Evolutionary conservation across 768 basidiomycete genomes (phyloP), one percentile per base, ranked within the genome.

Genomic region (Boletus sensibilis): DNA sequence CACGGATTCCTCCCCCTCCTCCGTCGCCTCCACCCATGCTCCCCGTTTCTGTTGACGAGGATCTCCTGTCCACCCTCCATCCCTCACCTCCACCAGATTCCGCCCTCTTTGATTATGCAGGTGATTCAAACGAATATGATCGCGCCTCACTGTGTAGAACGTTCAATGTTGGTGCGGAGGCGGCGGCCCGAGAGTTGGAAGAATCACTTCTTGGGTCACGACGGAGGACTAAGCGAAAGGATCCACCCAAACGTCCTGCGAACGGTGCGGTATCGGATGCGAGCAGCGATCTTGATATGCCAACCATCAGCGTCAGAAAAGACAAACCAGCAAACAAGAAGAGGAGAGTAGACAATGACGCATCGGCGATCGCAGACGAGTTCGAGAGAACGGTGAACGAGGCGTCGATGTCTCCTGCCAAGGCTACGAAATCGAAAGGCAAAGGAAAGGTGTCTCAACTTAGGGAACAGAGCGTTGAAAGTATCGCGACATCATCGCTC

Each of bases 401-500:
- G 31, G 74, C 74, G 29, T 67, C 75, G 8, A 50, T 74, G 13
- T 74, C 79, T 29, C 71, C 74, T 40, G 53, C 56, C 56, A 70
- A 67, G 64, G 49, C 71, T n/a, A 64, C 71, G 20, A 72, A 72
- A 46, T 68, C 76, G 13, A 87, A 82, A 63, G 76, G 74, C 29
- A 86, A 84, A 67, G 80, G 80, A 29, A 85, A 82, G 62, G 74
- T 76, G 16, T 64, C 70, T 46, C 74, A 60, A 46, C 69, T 76
- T 47, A 79, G 83, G 41, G 87, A 85, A 59, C 75, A 75, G 44
- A 86, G 82, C 56, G 75, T 79, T 38, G 88, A 89, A 57, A 86
- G 83, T 61, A 67, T 78, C 7, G 64, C 59, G 5, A 61, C 68
- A 12, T 79, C 83, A 5, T 64, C 62, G 20, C 58, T 70, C n/a